Evolutionary conservation across 371 early-diverging fungal species (phyloP).

Genomic region (Furculomyces boomerangus): DNA sequence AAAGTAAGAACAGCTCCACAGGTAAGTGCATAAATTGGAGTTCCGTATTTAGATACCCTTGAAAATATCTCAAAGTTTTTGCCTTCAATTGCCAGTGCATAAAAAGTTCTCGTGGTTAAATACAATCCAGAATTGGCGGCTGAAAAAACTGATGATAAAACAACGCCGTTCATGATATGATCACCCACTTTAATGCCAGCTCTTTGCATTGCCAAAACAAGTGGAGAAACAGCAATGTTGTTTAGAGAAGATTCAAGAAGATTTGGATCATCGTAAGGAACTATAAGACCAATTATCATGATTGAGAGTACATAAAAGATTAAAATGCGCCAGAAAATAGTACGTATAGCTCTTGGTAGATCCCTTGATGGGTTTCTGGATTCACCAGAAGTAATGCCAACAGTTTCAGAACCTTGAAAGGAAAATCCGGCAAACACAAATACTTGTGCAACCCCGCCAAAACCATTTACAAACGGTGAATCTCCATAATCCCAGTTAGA

Average conservation of each 20-base stretch:
- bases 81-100: constrained; percentile 39
- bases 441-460: constrained; percentile 42
- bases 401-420: constrained; percentile 72
- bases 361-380: constrained; percentile 46
- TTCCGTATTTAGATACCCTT: constrained; percentile 13
- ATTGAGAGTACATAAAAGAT: constrained; percentile 52
- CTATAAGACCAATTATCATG: constrained; percentile 44
- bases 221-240: constrained; percentile 38
- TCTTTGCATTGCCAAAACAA: constrained; percentile 47
- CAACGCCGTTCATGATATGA: constrained; percentile 46
- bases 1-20: constrained; percentile 11
- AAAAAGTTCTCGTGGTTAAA: constrained; percentile 40
- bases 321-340: constrained; percentile 57
- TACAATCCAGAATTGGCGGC: constrained; percentile 54
- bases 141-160: constrained; percentile 45
- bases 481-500: constrained; percentile 53
- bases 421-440: constrained; percentile 69
- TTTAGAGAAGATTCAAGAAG: constrained; percentile 28
- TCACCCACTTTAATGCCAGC: constrained; percentile 44
- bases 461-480: constrained; percentile 49
- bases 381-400: constrained; percentile 59
- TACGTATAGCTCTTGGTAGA: constrained; percentile 50
- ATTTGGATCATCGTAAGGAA: constrained; percentile 38
- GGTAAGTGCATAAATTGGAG: constrained; percentile 13
- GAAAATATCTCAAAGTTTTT: constrained; percentile 34